Percentiles rank a stretch among this genome's conserved stretches.
Evolutionary conservation across 164 flowering plant genomes (phyloP).

Genomic region (Tetrastigma voinierianum): DNA sequence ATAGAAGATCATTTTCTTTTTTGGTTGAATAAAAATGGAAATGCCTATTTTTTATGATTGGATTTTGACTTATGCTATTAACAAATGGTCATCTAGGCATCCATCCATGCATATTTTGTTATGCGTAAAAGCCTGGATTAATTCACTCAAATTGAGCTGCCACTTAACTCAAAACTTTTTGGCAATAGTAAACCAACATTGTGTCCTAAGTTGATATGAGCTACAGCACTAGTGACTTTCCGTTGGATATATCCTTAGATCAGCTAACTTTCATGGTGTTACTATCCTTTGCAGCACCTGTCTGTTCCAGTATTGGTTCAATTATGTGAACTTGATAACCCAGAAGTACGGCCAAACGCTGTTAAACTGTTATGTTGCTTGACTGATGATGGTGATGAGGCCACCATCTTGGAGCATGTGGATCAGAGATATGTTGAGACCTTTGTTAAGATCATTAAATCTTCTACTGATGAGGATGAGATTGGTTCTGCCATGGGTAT

Average conservation of each 20-base stretch:
- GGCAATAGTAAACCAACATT: too few species aligned
- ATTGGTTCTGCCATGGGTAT: slow-evolving; percentile 54
- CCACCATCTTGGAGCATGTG: slow-evolving; percentile 40
- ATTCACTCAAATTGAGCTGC: too few species aligned
- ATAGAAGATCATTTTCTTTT: not conserved
- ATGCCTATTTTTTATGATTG: not conserved
- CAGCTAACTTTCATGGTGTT: slow-evolving; percentile 1
- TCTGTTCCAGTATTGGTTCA: slow-evolving; percentile 50
- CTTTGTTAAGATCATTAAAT: slow-evolving; percentile 37
- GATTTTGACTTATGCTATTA: not conserved
- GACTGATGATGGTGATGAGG: slow-evolving; percentile 38
- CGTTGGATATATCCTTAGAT: not conserved
- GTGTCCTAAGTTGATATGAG: too few species aligned
- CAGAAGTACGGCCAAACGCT: slow-evolving; percentile 44
- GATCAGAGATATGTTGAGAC: slow-evolving; percentile 39
- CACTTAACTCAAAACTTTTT: too few species aligned
- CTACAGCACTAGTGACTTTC: not conserved
- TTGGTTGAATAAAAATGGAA: not conserved
- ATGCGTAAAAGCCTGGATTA: too few species aligned
- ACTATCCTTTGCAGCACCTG: slow-evolving; percentile 34
- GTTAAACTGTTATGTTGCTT: slow-evolving; percentile 58
- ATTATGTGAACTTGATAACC: slow-evolving; percentile 43
- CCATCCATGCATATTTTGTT: too few species aligned
- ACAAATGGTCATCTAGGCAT: too few species aligned
- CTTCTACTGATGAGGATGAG: slow-evolving; percentile 53